Percentiles rank a stretch among this genome's conserved stretches.
Conservation (phyloP, 768 basidiomycete species). For the Phlegmacium glaucopus region DNA sequence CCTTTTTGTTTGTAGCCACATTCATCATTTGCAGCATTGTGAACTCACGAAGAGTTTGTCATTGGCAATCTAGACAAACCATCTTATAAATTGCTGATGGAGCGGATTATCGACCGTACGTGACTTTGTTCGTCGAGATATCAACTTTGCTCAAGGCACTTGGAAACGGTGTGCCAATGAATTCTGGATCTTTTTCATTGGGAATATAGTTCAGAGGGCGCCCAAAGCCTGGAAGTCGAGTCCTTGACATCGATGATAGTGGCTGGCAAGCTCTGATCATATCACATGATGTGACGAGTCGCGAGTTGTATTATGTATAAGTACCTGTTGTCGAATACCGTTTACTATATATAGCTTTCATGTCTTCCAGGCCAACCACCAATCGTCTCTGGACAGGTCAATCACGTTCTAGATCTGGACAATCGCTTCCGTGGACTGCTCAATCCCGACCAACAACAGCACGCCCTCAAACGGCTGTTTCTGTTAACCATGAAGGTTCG, state of each 20-base stretch:
- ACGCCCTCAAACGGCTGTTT: conserved; percentile 64
- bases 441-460: conserved; percentile 59
- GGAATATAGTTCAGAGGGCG: conserved; percentile 23
- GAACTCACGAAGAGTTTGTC: conserved; percentile 27
- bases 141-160: conserved; percentile 11
- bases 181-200: conserved; percentile 6
- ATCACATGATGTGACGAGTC: background rate
- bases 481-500: conserved; percentile 54
- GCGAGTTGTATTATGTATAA: no score
- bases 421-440: conserved; percentile 48
- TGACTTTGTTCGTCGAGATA: background rate
- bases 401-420: conserved; percentile 13
- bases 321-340: no score
- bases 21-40: conserved; percentile 35
- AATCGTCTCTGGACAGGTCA: conserved; percentile 14
- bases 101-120: conserved; percentile 6
- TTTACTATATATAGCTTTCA: no score
- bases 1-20: conserved; percentile 28
- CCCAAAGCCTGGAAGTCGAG: conserved; percentile 25
- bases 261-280: background rate
- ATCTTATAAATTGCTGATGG: background rate
- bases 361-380: conserved; percentile 19
- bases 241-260: background rate
- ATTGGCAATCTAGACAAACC: conserved; percentile 14
- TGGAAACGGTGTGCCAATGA: conserved; percentile 10